Base-by-base conservation (phyloP, 2,329 filamentous ascomycete genomes). In the Aspergillus fischeri region DNA sequence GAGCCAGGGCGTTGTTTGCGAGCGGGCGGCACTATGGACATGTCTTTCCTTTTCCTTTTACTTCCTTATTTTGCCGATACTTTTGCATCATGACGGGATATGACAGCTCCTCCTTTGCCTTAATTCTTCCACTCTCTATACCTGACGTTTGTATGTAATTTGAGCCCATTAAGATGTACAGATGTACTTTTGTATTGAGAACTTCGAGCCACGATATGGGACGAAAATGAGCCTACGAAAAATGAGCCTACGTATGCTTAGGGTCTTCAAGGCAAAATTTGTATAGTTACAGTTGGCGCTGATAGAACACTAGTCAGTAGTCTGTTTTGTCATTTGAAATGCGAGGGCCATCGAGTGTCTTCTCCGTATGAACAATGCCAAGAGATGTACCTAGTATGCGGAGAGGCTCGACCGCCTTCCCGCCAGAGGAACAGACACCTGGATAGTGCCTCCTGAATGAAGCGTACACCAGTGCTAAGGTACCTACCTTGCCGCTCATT, bases 21-120 rank as follows among this genome's bases (percentile, higher is more conserved):
- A 59, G 56, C 56, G 50, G 57, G 52, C 55, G 45, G 57, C 49
- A 60, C 55, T 54, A 52, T 58, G 53, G 60, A 56, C 59, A 56
- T 58, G 53, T 56, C 48, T 62, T 51, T 62, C 38, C 60, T 54
- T 62, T 60, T 52, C 28, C 11, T 29, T 29, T 9, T 1, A 11
- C 59, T 54, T 51, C 58, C 51, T 54, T 42, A 52, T 60, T 38
- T 17, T 38, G 14, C 32, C 14, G 32, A 59, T 60, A 47, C 48
- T 61, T 59, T 61, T 64, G 56, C 57, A 67, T 73, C 69, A 73
- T 69, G 69, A 72, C 61, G 67, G 66, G 65, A 67, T 65, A 71
- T 63, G 70, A 69, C 60, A 64, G 60, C 61, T 63, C 63, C 56
- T 60, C 53, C 49, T 51, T 42, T 53, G 49, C 52, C 55, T 57